phyloP scores from a whole-genome alignment of 768 basidiomycete genomes.

The Gautieria morchelliformis region DNA sequence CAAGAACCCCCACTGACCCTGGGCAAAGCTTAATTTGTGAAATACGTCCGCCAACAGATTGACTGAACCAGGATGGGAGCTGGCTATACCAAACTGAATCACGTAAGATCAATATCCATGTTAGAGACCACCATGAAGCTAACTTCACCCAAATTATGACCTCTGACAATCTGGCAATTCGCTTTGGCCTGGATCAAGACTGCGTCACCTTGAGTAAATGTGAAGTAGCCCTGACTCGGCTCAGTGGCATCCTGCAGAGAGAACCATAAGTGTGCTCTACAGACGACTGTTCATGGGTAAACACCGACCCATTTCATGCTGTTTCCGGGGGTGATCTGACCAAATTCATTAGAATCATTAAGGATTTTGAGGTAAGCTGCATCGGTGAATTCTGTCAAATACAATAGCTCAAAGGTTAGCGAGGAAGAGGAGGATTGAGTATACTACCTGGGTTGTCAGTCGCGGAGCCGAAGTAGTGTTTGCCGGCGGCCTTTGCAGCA shows the following conservation, averaged over 20 bases:
- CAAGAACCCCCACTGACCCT: slow-evolving; percentile 10
- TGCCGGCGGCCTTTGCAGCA: slow-evolving; percentile 30
- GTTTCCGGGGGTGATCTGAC: slow-evolving; percentile 36
- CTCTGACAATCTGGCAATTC: slow-evolving; percentile 12
- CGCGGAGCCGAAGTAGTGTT: slow-evolving; percentile 39
- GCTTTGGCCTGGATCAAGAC: slow-evolving; percentile 22
- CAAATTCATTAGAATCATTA: slow-evolving; percentile 26
- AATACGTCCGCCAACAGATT: background rate
- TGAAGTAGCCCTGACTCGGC: slow-evolving; percentile 36
- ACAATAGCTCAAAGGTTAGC: background rate
- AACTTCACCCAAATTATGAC: slow-evolving; percentile 15
- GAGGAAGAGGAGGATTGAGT: background rate
- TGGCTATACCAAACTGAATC: slow-evolving; percentile 47
- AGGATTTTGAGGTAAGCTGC: slow-evolving; percentile 28
- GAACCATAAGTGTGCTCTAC: background rate
- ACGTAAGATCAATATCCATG: background rate
- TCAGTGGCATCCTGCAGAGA: slow-evolving; percentile 42
- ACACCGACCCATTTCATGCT: slow-evolving; percentile 35
- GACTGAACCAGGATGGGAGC: slow-evolving; percentile 33
- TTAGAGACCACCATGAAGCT: background rate
- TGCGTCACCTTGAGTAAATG: slow-evolving; percentile 34
- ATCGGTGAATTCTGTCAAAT: slow-evolving; percentile 27
- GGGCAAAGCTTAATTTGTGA: background rate
- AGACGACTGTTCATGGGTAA: background rate
- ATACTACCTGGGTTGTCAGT: slow-evolving; percentile 26